phyloP scores from a whole-genome alignment of 2,329 filamentous ascomycete genomes.

The Claviceps pusilla region DNA sequence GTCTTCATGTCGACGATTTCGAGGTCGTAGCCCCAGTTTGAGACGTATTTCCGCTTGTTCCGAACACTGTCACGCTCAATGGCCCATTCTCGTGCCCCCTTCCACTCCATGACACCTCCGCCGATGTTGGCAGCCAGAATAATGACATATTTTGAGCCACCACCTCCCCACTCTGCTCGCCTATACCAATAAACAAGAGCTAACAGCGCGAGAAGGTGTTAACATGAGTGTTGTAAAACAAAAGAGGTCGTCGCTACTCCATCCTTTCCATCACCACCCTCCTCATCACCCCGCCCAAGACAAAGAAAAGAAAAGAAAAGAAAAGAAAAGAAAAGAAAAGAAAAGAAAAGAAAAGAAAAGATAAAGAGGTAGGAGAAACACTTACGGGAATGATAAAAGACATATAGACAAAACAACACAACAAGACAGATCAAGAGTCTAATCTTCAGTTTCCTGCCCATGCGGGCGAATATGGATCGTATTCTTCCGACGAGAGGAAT shows the following conservation, averaged over 20 bases:
- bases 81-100: constrained; percentile 91
- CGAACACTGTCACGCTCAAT: constrained; percentile 91
- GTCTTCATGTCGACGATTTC: constrained; percentile 98
- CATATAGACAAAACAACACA: constrained; percentile 43
- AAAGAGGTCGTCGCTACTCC: not conserved
- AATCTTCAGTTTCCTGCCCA: constrained; percentile 52
- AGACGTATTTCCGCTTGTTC: constrained; percentile 84
- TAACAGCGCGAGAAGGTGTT: constrained; percentile 11
- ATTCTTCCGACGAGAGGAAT: constrained; percentile 33
- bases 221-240: not conserved
- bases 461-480: constrained; percentile 30
- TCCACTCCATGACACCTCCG: constrained; percentile 98
- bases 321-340: not conserved
- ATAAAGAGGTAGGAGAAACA: not conserved
- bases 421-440: constrained; percentile 44
- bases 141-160: constrained; percentile 82
- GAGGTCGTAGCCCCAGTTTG: constrained; percentile 83
- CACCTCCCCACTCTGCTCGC: constrained; percentile 57
- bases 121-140: constrained; percentile 88
- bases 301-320: not conserved
- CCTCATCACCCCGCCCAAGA: too few relatives aligned
- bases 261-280: not conserved
- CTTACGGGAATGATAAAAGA: constrained; percentile 65
- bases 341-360: not conserved
- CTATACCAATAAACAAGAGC: constrained; percentile 50